Evolutionary conservation across 2,329 filamentous ascomycete genomes (phyloP), one percentile per base, ranked within the genome.

Genomic region (Cryphonectria japonica): DNA sequence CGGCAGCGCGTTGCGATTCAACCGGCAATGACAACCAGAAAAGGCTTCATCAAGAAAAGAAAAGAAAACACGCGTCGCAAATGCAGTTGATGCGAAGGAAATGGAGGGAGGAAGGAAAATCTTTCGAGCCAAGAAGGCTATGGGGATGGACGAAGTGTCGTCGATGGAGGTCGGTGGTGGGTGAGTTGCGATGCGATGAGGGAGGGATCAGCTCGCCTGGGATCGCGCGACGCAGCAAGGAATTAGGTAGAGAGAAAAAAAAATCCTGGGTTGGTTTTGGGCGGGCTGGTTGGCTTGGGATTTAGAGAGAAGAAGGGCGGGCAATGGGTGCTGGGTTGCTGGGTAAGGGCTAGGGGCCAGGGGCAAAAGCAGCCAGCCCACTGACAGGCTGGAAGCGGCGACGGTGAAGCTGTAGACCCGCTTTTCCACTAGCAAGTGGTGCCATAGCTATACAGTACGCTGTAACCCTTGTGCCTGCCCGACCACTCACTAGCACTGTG

Each of bases 151-250:
- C 41, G 57, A 39, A 43, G 71, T 29, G 66, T 67, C 29, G 46
- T 43, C 50, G 54, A 37, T 29, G 62, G 34, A 6, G 43, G 50
- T 60, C 52, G 67, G 52, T 70, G 43, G 69, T 63, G 65, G 69
- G 52, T 34, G 68, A n/a, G 29, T 68, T 66, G 50, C 50, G 68
- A 52, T 69, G 63, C 52, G 50, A 67, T 41, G 66, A 43, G 71
- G 71, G 63, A 69, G 71, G 71, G 69, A 71, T 72, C 64, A 66
- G 71, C 71, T 72, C 59, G 65, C 66, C 64, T 37, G 60, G 62
- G 63, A 50, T 70, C 61, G 71, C 71, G 69, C 68, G 71, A 66
- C 66, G 62, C 66, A 66, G 37, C 61, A 46, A 61, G 52, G 43
- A 29, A 67, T 52, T 57, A 68, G 65, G 66, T 60, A 65, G 46